These are phyloP conservation scores for Pleomassaria siparia DNA, from an alignment of 2,329 filamentous ascomycete genomes.

Conservation along the genomic window DNA sequence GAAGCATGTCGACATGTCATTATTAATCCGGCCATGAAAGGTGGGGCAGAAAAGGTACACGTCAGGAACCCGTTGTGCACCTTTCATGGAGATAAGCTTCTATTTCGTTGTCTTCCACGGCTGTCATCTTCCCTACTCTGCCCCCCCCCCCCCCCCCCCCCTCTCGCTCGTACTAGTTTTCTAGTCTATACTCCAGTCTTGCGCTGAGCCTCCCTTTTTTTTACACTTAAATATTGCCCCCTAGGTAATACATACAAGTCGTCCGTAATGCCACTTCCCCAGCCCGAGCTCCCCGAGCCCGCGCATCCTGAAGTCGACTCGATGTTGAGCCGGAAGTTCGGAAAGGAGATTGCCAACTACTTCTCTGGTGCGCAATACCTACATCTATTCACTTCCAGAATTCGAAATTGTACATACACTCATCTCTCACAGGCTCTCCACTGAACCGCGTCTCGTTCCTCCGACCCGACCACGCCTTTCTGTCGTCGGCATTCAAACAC, in stretches of 20 bases:
- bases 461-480: slow-evolving; percentile 69
- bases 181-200: no score
- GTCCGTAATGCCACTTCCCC: slow-evolving; percentile 34
- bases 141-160: no score
- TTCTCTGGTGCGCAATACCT: slow-evolving; percentile 58
- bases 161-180: no score
- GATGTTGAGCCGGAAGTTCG: slow-evolving; percentile 76
- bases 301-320: slow-evolving; percentile 62
- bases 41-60: slow-evolving; percentile 3
- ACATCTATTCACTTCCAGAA: background rate
- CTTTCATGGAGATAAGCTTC: background rate
- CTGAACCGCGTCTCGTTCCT: slow-evolving; percentile 81
- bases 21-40: slow-evolving; percentile 17
- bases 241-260: no score
- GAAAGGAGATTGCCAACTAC: slow-evolving; percentile 80
- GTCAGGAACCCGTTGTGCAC: slow-evolving; percentile 3
- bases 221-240: no score
- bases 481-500: slow-evolving; percentile 66
- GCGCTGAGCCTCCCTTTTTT: no score
- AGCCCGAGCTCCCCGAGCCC: slow-evolving; percentile 58
- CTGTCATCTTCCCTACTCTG: slow-evolving; percentile 6
- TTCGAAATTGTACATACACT: background rate
- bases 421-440: slow-evolving; percentile 59
- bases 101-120: no score
- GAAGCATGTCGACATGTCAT: slow-evolving; percentile 3